Evolutionary conservation across 192 early-diverging fungal genomes (phyloP).

Genomic region (Irineochytrium annulatum): DNA sequence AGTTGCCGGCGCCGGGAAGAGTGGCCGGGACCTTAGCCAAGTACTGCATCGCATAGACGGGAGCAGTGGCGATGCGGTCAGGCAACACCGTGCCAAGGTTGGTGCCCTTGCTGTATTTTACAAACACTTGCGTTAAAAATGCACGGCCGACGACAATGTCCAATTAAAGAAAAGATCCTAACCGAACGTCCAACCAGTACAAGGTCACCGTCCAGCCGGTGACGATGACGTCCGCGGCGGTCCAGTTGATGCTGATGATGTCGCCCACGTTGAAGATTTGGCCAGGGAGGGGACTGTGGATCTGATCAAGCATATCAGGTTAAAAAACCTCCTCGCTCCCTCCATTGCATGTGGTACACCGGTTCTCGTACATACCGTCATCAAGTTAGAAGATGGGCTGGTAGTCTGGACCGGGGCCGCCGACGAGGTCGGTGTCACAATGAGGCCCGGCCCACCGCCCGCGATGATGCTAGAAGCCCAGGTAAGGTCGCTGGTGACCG

Average conservation of each 20-base stretch:
- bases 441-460: background rate
- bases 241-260: background rate
- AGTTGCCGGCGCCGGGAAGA: no score
- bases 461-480: background rate
- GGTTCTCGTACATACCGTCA: background rate
- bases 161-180: background rate
- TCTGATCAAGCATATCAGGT: no score
- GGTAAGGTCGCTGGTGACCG: no score
- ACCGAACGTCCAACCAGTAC: no score
- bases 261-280: background rate
- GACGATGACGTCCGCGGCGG: background rate
- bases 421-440: background rate
- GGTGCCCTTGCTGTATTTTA: background rate
- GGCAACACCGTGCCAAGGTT: no score
- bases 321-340: no score
- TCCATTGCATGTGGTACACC: no score
- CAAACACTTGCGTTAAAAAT: background rate
- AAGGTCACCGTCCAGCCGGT: background rate
- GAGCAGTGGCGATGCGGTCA: no score
- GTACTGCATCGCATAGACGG: no score
- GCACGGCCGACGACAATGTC: background rate
- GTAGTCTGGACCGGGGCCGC: background rate
- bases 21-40: no score
- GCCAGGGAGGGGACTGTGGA: background rate
- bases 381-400: background rate